Conservation (phyloP, 371 early-diverging fungal genomes). For the Saksenaea oblongispora region DNA sequence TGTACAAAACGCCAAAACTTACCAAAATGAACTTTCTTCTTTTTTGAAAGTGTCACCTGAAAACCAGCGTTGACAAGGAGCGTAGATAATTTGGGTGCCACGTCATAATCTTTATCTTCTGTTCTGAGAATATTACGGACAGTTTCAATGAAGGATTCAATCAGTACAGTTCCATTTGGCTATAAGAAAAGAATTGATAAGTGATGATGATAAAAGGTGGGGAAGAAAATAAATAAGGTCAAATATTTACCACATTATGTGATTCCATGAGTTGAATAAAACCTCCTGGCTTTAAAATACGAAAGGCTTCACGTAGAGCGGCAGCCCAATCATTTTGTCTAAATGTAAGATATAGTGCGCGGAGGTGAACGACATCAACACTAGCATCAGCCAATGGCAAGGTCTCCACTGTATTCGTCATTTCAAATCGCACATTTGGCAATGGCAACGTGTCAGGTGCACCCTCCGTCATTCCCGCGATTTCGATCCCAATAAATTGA, state of each 20-base stretch:
- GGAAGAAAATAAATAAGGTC: neutral
- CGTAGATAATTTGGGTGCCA: conserved; percentile 21
- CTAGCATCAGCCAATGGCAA: conserved; percentile 19
- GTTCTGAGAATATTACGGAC: conserved; percentile 23
- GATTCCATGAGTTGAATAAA: conserved; percentile 37
- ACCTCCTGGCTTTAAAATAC: conserved; percentile 36
- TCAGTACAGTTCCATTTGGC: conserved; percentile 39
- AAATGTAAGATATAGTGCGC: conserved; percentile 22
- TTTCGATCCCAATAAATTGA: conserved; percentile 28
- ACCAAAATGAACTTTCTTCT: conserved; percentile 32
- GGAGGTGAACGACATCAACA: conserved; percentile 32
- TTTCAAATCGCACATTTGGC: conserved; percentile 28
- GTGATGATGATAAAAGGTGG: no score
- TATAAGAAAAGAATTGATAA: conserved; percentile 5
- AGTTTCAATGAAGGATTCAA: conserved; percentile 43
- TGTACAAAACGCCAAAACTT: neutral
- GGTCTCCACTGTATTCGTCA: neutral
- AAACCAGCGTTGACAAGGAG: conserved; percentile 23
- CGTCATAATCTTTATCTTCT: conserved; percentile 25
- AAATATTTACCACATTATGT: conserved; percentile 24
- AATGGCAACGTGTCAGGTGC: conserved; percentile 21
- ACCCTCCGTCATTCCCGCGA: conserved; percentile 8
- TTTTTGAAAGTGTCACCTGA: conserved; percentile 22
- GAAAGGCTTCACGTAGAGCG: conserved; percentile 20
- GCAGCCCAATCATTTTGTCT: conserved; percentile 14